Conservation (phyloP, 345 rosid genomes). For the Lenwebbia sp. region DNA sequence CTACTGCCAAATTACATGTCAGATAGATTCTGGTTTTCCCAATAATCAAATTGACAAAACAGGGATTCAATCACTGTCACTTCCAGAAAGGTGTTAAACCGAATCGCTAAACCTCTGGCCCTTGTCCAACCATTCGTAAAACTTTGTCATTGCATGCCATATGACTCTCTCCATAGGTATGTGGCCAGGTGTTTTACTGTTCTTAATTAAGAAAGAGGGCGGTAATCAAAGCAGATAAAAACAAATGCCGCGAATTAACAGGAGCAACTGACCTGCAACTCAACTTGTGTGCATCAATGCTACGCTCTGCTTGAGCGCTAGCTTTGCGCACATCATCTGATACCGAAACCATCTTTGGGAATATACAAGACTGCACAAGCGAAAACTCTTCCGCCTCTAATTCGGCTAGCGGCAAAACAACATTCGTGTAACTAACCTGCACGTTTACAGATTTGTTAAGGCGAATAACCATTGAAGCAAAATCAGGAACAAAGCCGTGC, state of each 20-base stretch:
- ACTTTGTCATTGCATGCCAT: neutral
- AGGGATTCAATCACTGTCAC: neutral
- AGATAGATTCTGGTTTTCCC: neutral
- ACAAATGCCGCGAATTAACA: neutral
- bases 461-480: neutral
- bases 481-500: neutral
- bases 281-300: slow-evolving; percentile 49
- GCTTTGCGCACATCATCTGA: slow-evolving; percentile 56
- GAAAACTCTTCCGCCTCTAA: slow-evolving; percentile 69
- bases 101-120: neutral
- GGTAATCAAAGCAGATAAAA: neutral
- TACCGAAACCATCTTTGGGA: slow-evolving; percentile 60
- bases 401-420: slow-evolving; percentile 57
- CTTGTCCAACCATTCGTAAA: neutral
- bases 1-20: neutral
- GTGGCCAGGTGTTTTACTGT: neutral
- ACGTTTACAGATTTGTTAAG: neutral
- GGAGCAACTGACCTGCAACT: slow-evolving; percentile 55
- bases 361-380: slow-evolving; percentile 61
- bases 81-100: neutral
- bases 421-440: slow-evolving; percentile 74
- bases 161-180: neutral
- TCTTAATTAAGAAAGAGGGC: neutral
- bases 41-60: neutral
- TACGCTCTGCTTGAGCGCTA: slow-evolving; percentile 70